phyloP scores from a whole-genome alignment of 2,329 filamentous ascomycete species.

The Diaporthe amygdali region DNA sequence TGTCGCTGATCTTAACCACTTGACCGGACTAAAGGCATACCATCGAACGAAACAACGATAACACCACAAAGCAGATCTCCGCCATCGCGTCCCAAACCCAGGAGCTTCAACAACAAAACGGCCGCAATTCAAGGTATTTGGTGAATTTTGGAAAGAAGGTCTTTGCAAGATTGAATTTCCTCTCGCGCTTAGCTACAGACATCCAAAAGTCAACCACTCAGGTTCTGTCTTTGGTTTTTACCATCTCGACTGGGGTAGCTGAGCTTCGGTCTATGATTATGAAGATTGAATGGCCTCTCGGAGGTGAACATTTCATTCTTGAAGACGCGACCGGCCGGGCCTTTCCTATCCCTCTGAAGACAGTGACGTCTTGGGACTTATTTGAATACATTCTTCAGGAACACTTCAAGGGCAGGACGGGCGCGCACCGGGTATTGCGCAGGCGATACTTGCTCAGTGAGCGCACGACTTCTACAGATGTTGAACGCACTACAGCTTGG shows the following conservation, averaged over 20 bases:
- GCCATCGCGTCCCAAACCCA: neutral
- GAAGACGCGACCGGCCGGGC: neutral
- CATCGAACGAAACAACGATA: neutral
- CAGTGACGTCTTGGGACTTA: neutral
- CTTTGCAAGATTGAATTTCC: neutral
- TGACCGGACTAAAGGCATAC: neutral
- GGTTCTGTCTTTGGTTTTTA: neutral
- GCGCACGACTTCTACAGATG: neutral
- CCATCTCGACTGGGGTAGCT: neutral
- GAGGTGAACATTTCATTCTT: neutral
- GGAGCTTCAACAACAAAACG: neutral
- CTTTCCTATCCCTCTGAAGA: neutral
- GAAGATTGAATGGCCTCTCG: neutral
- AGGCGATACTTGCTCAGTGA: neutral
- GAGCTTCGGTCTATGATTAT: neutral
- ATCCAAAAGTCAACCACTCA: neutral
- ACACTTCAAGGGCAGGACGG: neutral
- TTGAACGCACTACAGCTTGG: neutral
- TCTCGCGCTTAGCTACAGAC: neutral
- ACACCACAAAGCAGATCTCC: neutral
- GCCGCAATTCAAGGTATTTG: neutral
- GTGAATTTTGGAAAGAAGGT: neutral
- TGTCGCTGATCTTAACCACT: neutral
- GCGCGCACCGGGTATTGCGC: neutral
- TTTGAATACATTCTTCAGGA: neutral